These are phyloP conservation scores for Neofusicoccum laricinum DNA, from an alignment of 2,329 filamentous ascomycete species.

Conservation along the genomic window DNA sequence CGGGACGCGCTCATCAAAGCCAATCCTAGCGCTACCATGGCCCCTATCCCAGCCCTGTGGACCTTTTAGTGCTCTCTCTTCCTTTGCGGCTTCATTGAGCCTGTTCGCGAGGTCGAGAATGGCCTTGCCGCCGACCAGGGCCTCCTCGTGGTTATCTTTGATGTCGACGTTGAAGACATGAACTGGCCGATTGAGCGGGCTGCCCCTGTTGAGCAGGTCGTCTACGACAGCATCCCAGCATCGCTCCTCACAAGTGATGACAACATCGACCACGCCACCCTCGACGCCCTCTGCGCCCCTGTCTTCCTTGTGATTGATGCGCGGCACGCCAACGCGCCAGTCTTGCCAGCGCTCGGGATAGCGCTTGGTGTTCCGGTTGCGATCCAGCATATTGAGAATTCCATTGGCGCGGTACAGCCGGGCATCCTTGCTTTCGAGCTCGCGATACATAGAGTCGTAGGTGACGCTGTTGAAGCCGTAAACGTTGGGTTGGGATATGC, in stretches of 20 bases:
- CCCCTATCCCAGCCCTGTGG: conserved; percentile 65
- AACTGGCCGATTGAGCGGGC: conserved; percentile 84
- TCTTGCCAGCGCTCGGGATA: conserved; percentile 97
- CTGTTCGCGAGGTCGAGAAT: conserved; percentile 88
- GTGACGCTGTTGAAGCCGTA: conserved; percentile 98
- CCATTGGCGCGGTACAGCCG: conserved; percentile 89
- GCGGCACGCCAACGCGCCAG: conserved; percentile 84
- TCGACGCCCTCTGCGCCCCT: conserved; percentile 79
- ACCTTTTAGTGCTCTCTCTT: conserved; percentile 70
- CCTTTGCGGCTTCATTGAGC: conserved; percentile 74
- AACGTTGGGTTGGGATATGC: conserved; percentile 90
- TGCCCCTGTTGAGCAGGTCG: conserved; percentile 81
- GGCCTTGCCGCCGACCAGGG: conserved; percentile 80
- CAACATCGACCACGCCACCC: conserved; percentile 84
- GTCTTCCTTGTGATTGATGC: conserved; percentile 67
- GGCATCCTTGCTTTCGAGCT: conserved; percentile 80
- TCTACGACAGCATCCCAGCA: conserved; percentile 98
- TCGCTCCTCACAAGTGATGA: conserved; percentile 95
- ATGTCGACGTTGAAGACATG: conserved; percentile 99
- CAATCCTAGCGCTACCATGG: conserved; percentile 56
- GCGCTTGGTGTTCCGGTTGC: conserved; percentile 90
- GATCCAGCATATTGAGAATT: conserved; percentile 89
- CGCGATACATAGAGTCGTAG: conserved; percentile 91
- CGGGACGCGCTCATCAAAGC: conserved; percentile 90
- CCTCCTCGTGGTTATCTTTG: conserved; percentile 97